Evolutionary conservation across 164 flowering plant genomes (phyloP).

Genomic region (Chimonanthus salicifolius): DNA sequence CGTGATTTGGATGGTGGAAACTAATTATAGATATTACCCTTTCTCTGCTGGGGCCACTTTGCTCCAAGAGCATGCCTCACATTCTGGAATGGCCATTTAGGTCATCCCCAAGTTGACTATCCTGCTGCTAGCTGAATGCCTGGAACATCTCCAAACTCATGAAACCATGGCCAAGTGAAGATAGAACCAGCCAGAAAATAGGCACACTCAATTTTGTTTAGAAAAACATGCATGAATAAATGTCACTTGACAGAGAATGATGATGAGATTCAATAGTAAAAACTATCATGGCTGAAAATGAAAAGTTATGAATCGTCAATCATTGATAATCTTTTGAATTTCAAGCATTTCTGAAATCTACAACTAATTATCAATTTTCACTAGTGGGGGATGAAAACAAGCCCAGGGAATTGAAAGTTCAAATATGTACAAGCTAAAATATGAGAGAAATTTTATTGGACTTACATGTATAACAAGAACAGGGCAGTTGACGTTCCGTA

Average conservation of each 20-base stretch:
- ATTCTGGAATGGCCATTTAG: neutral
- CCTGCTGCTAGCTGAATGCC: too few relatives aligned
- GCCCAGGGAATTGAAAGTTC: neutral
- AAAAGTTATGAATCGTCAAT: too few relatives aligned
- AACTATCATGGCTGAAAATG: neutral
- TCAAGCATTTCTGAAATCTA: neutral
- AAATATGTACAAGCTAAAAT: neutral
- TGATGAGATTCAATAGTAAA: too few relatives aligned
- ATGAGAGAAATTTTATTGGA: neutral
- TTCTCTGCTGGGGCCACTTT: too few relatives aligned
- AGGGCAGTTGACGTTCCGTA: slow-evolving; percentile 65
- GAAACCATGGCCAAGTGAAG: neutral
- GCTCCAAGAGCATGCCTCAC: too few relatives aligned
- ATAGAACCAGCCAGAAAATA: neutral
- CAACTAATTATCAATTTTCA: neutral
- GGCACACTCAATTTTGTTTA: neutral
- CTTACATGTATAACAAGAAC: slow-evolving; percentile 98
- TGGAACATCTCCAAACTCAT: neutral
- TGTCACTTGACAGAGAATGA: neutral
- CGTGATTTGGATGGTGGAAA: too few relatives aligned
- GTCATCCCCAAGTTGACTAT: neutral
- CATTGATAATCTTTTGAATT: neutral
- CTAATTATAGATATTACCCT: too few relatives aligned
- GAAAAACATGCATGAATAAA: neutral
- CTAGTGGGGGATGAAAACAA: neutral